phyloP scores from a whole-genome alignment of 2,329 filamentous ascomycete species.

The Aureobasidium sp. region DNA sequence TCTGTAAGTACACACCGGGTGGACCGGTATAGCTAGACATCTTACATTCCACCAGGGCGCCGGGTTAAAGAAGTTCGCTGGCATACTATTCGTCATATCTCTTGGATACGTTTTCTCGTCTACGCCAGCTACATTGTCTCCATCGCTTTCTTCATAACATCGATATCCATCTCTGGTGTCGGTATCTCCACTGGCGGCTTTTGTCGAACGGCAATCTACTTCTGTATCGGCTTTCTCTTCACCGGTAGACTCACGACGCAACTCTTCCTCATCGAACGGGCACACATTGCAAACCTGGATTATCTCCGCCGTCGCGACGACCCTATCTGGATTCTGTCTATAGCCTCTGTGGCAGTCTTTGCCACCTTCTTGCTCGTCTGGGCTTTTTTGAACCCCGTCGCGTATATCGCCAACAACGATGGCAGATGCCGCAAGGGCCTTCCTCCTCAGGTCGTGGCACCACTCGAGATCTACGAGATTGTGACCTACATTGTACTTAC shows the following conservation, averaged over 20 bases:
- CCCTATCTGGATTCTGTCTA: slow-evolving; percentile 28
- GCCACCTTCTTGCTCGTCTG: slow-evolving; percentile 18
- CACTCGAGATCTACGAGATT: slow-evolving; percentile 31
- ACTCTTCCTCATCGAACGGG: slow-evolving; percentile 34
- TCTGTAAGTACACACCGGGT: not conserved
- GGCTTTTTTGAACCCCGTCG: slow-evolving; percentile 23
- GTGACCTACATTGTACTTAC: slow-evolving; percentile 33
- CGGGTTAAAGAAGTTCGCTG: slow-evolving; percentile 8
- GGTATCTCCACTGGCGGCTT: slow-evolving; percentile 19
- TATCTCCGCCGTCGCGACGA: slow-evolving; percentile 26
- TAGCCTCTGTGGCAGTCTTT: slow-evolving; percentile 17
- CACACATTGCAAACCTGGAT: slow-evolving; percentile 29
- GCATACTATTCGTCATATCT: slow-evolving; percentile 19
- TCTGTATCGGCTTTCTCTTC: slow-evolving; percentile 33
- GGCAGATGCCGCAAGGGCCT: slow-evolving; percentile 33
- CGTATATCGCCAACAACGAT: slow-evolving; percentile 23
- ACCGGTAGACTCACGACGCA: slow-evolving; percentile 29
- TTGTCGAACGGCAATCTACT: slow-evolving; percentile 28
- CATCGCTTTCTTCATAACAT: slow-evolving; percentile 27
- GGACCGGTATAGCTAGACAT: too few relatives aligned
- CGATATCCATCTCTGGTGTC: slow-evolving; percentile 26
- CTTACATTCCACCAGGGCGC: slow-evolving; percentile 3
- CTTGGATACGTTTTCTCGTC: slow-evolving; percentile 27
- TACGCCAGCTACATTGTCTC: slow-evolving; percentile 28
- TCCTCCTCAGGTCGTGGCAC: slow-evolving; percentile 27